Base-by-base conservation (phyloP, 345 rosid species). In the Odontarrhena argentea region DNA sequence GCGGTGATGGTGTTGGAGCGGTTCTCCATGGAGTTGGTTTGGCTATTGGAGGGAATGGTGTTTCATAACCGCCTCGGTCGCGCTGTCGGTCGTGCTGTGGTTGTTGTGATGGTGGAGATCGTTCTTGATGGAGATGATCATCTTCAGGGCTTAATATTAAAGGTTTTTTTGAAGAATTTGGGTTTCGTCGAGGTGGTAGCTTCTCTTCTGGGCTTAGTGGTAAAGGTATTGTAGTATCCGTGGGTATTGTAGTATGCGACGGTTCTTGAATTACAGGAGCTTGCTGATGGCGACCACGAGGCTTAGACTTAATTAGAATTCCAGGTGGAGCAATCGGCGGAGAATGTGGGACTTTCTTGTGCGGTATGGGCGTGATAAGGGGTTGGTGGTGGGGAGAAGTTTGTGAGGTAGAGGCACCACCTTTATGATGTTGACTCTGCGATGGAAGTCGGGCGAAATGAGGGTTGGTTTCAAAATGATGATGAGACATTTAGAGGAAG, bases 391-490 rank as follows among this genome's bases (percentile, higher is more conserved):
- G 67, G 0, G 66, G 67, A 28, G 78, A 28, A 47, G 75, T 36
- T 51, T 70, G 44, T 58, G 79, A 64, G 26, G 64, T 70, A 8
- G 71, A 74, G 9, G 73, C 63, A 54, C 73, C 70, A 1, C 25
- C 59, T 64, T 13, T 42, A 58, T 54, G 60, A 34, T 67, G 68
- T 74, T 69, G 73, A 25, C 55, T 54, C 22, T 67, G 73, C 1
- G 64, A 32, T 9, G 57, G 77, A 47, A 74, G 42, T 7, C 71
- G 61, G 0, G 74, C 10, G 51, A 88, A 86, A 70, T 85, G 71
- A 52, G 96, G 96, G 73, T 88, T 91, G 50, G 85, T 84, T 63
- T 88, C 96, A 2, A 8, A 18, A 60, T 46, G 79, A 8, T 25
- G 77, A 24, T 22, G 75, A 67, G 76, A 49, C 91, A 86, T 84